phyloP scores from a whole-genome alignment of 1,139 yeast genomes.

The Kluyveromyces sp. region DNA sequence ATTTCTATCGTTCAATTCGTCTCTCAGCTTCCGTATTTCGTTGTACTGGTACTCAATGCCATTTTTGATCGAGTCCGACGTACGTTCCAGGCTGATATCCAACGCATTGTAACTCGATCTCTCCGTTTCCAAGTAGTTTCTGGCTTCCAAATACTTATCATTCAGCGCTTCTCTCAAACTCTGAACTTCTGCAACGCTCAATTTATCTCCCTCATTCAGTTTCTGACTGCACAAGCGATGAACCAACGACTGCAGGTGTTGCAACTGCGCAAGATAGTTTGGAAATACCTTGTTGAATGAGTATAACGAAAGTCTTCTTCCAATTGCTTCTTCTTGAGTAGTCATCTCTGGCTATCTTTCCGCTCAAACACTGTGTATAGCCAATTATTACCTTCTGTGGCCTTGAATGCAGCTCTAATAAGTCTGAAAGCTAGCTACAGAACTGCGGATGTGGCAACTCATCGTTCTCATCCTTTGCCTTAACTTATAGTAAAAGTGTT shows the following conservation, averaged over 20 bases:
- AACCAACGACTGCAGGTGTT: constrained; percentile 4
- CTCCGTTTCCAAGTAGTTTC: constrained; percentile 10
- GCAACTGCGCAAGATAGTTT: constrained; percentile 4
- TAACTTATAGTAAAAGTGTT: background rate
- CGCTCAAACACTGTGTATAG: background rate
- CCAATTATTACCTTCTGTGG: no score
- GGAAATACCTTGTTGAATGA: constrained; percentile 6
- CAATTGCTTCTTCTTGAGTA: constrained; percentile 2
- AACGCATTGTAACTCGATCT: constrained; percentile 7
- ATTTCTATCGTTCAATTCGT: constrained; percentile 17
- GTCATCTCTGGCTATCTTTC: background rate
- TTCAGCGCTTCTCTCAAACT: constrained; percentile 4
- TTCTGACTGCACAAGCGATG: constrained; percentile 4
- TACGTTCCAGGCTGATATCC: constrained; percentile 11
- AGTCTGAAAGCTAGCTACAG: no score
- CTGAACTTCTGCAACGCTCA: constrained; percentile 7
- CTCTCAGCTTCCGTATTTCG: constrained; percentile 13
- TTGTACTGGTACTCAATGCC: constrained; percentile 13
- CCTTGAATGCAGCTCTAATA: no score
- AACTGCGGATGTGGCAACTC: no score
- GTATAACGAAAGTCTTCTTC: constrained; percentile 2
- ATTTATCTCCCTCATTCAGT: constrained; percentile 9
- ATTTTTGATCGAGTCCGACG: constrained; percentile 9
- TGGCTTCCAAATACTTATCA: constrained; percentile 9
- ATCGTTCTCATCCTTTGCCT: no score